A percentile compares a stretch with the other conserved stretches of the same genome.
Conservation (phyloP, 2,329 filamentous ascomycete species). For the Phyllosticta capitalensis region DNA sequence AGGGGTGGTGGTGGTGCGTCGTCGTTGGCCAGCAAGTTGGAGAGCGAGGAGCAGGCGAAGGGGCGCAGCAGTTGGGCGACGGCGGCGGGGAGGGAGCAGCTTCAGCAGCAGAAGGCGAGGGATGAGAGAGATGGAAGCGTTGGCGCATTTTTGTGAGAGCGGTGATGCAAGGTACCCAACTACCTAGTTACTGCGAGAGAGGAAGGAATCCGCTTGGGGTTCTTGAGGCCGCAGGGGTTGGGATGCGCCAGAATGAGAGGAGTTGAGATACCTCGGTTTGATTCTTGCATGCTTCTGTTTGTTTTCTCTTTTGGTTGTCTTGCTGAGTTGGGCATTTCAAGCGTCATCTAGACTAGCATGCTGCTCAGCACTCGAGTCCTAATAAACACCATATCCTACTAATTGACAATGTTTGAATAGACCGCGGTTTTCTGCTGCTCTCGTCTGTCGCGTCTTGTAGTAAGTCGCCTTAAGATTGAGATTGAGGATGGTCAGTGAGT, state of each 20-base stretch:
- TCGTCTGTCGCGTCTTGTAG: too few species aligned
- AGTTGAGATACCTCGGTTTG: background rate
- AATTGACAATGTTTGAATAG: too few species aligned
- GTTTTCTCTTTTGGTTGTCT: background rate
- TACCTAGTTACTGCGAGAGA: background rate
- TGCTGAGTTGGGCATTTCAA: background rate
- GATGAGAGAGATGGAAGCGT: slow-evolving; percentile 1
- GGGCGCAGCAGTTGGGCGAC: slow-evolving; percentile 3
- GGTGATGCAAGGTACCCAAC: background rate
- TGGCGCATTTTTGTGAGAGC: slow-evolving; percentile 6
- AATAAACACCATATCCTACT: too few species aligned
- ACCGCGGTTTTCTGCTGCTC: too few species aligned
- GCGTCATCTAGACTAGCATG: background rate
- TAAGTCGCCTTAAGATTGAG: too few species aligned
- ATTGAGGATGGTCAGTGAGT: too few species aligned
- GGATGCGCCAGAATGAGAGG: background rate
- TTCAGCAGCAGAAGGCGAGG: background rate
- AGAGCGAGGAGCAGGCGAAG: background rate
- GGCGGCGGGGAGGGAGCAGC: background rate
- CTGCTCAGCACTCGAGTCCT: background rate
- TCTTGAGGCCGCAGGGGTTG: background rate
- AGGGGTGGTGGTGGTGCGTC: background rate
- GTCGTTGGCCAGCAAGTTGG: background rate
- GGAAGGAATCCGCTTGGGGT: background rate
- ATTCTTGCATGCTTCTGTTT: background rate